Conservation (phyloP, 2,329 filamentous ascomycete genomes). For the Penicillium occitanis region DNA sequence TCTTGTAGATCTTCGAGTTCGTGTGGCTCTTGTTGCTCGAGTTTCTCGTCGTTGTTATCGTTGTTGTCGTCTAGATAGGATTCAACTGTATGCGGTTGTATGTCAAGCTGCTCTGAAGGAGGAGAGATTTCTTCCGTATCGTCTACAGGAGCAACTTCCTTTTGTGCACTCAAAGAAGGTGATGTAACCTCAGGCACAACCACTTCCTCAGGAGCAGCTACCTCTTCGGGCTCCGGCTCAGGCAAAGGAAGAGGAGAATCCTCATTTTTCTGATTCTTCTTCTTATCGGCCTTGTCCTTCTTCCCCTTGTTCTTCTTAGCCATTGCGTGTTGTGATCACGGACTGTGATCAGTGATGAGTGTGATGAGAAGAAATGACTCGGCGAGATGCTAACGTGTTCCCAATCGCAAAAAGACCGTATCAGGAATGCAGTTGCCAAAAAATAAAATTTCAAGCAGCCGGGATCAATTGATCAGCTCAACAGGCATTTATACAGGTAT, state of each 20-base stretch:
- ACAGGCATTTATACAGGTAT: constrained; percentile 16
- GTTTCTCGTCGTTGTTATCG: neutral
- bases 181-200: neutral
- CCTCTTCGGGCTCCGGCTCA: neutral
- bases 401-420: constrained; percentile 20
- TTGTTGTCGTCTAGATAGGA: neutral
- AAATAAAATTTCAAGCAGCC: neutral
- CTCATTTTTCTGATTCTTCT: constrained; percentile 20
- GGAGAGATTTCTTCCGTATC: neutral
- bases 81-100: constrained; percentile 2
- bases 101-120: constrained; percentile 5
- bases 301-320: constrained; percentile 23
- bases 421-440: neutral
- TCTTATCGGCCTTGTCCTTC: constrained; percentile 21
- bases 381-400: constrained; percentile 25
- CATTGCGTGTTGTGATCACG: constrained; percentile 16
- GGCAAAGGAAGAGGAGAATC: neutral
- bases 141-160: neutral
- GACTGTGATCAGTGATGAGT: neutral
- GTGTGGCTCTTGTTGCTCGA: neutral
- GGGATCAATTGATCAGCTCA: constrained; percentile 1
- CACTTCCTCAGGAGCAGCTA: neutral
- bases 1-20: neutral
- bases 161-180: constrained; percentile 2
- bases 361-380: constrained; percentile 4